A percentile compares a stretch with the other conserved stretches of the same genome.
phyloP scores from a whole-genome alignment of 1,284 basidiomycete species.

The Rhodotorula sp. region DNA sequence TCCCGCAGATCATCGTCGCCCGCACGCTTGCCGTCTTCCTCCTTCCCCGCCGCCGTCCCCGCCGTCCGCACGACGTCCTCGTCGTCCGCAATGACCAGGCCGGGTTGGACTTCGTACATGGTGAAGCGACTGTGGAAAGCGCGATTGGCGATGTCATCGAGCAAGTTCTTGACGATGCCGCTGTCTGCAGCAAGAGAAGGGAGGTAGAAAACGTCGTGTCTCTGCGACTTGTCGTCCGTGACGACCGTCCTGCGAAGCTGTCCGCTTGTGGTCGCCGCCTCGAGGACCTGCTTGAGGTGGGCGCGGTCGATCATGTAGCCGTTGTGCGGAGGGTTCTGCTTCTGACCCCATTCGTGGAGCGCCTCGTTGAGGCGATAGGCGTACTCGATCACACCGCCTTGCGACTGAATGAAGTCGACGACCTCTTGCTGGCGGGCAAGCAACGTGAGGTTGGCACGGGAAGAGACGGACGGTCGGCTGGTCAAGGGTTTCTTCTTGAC shows the following conservation, averaged over 20 bases:
- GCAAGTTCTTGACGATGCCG: conserved; percentile 14
- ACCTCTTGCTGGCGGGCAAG: conserved; percentile 25
- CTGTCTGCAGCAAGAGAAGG: conserved; percentile 21
- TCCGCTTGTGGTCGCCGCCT: conserved; percentile 57
- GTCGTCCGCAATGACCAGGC: neutral
- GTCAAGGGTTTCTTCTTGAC: neutral
- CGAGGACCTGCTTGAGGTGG: conserved; percentile 60
- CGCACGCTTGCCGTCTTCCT: neutral
- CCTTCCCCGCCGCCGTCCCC: neutral
- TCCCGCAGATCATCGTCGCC: neutral
- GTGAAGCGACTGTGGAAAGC: neutral
- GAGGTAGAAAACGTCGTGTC: conserved; percentile 44
- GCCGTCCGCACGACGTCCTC: no score
- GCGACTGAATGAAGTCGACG: conserved; percentile 16
- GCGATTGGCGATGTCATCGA: neutral
- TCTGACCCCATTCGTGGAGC: conserved; percentile 63
- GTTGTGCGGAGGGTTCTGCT: conserved; percentile 14
- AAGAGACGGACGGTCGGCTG: conserved; percentile 4
- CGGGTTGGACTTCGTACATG: neutral
- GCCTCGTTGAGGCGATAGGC: conserved; percentile 45
- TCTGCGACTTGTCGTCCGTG: conserved; percentile 50
- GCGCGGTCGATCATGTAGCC: conserved; percentile 62
- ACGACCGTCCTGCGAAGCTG: conserved; percentile 65
- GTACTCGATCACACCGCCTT: conserved; percentile 11
- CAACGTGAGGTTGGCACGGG: conserved; percentile 22